Evolutionary conservation across 192 early-diverging fungal genomes (phyloP).

Genomic region (Backusella mclennaniae): DNA sequence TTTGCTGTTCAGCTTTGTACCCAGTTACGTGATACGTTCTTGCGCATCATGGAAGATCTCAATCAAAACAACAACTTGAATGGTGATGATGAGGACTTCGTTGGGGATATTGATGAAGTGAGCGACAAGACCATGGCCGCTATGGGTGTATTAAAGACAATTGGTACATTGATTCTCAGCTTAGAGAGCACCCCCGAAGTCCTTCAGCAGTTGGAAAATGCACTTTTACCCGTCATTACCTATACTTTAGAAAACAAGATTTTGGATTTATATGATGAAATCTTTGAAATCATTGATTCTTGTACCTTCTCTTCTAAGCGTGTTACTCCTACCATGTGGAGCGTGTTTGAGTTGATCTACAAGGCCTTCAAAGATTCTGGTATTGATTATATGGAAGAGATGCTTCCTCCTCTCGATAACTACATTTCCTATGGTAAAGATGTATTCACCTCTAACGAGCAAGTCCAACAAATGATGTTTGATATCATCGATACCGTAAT

Average conservation of each 20-base stretch:
- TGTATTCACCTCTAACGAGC: constrained; percentile 63
- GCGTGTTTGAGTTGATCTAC: constrained; percentile 76
- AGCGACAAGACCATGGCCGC: constrained; percentile 89
- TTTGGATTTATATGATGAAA: constrained; percentile 81
- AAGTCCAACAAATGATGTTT: constrained; percentile 71
- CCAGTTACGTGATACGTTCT: constrained; percentile 84
- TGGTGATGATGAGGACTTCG: constrained; percentile 45
- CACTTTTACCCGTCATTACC: constrained; percentile 73
- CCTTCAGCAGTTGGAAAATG: constrained; percentile 75
- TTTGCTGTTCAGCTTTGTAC: constrained; percentile 89
- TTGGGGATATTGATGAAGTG: constrained; percentile 54
- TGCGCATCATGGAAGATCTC: constrained; percentile 79
- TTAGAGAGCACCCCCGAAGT: constrained; percentile 83
- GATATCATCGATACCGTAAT: constrained; percentile 86
- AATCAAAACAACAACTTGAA: constrained; percentile 43
- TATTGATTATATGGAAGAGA: constrained; percentile 85
- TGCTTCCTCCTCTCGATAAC: constrained; percentile 90
- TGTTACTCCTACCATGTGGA: constrained; percentile 84
- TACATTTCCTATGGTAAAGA: constrained; percentile 87
- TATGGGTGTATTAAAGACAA: constrained; percentile 86
- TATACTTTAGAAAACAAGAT: constrained; percentile 77
- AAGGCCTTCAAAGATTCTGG: constrained; percentile 77
- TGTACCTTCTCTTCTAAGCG: constrained; percentile 82
- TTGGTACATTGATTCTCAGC: constrained; percentile 83
- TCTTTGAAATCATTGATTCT: constrained; percentile 88